A percentile compares a stretch with the other conserved stretches of the same genome.
Conservation (phyloP, 1,139 yeast genomes). For the Taphrina sp. region DNA sequence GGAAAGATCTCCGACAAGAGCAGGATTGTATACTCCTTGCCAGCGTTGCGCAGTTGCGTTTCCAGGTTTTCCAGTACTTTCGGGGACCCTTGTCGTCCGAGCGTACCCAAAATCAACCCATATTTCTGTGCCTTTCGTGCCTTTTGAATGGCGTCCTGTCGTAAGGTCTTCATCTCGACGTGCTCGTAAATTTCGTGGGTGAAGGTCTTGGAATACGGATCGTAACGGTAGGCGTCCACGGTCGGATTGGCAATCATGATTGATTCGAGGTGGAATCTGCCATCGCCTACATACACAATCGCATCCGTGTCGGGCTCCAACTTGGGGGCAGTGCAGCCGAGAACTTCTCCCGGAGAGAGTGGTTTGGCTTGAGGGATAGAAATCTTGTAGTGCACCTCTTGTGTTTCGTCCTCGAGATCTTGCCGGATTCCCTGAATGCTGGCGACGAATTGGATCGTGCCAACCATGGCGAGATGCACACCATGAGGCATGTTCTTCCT, state of each 20-base stretch:
- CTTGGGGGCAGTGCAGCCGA: conserved; percentile 92
- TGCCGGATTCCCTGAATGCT: conserved; percentile 76
- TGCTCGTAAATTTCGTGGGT: conserved; percentile 88
- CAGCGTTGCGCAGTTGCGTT: conserved; percentile 51
- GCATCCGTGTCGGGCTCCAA: conserved; percentile 65
- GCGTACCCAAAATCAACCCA: conserved; percentile 88
- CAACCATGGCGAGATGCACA: conserved; percentile 71
- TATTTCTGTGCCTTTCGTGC: conserved; percentile 55
- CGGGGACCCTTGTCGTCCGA: conserved; percentile 92
- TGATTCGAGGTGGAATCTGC: conserved; percentile 90
- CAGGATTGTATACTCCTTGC: conserved; percentile 73
- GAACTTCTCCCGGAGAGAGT: conserved; percentile 88
- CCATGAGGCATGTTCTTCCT: conserved; percentile 66
- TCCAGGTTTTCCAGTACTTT: conserved; percentile 58
- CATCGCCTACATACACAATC: conserved; percentile 92
- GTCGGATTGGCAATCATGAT: conserved; percentile 97
- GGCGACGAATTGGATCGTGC: conserved; percentile 96
- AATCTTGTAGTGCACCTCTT: conserved; percentile 45
- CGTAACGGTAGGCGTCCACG: conserved; percentile 87
- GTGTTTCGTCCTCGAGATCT: conserved; percentile 45
- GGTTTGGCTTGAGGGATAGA: conserved; percentile 92
- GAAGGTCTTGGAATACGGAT: conserved; percentile 88
- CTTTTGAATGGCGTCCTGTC: conserved; percentile 69
- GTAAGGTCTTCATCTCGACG: conserved; percentile 67
- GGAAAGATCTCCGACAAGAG: conserved; percentile 92